Base-by-base conservation (phyloP, 352 stramenopile species). In the Globisporangium carolinianum region DNA sequence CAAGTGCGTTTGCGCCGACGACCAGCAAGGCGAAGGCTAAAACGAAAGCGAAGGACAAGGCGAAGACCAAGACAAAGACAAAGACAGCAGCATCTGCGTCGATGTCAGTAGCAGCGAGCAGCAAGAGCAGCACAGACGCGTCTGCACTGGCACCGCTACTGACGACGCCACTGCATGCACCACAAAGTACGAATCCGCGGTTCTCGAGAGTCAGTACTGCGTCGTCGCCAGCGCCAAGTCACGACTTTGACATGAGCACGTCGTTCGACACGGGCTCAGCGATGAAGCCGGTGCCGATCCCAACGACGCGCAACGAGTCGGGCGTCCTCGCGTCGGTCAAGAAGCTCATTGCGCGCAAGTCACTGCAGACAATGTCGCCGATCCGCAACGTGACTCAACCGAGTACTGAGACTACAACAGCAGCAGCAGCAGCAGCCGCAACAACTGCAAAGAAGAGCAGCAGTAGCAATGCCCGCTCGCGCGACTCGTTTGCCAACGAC, bases 401-500 rank as follows among this genome's bases (percentile, higher is more conserved):
- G 1, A 24, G 24, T 24, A 24, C 24, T 24, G 24, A 24, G 24
- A 24, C 24, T 24, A 24, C 24, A 24, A 24, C 24, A 24, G 2
- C 24, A 47, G 50, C 6, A 47, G 32, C 5, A 50, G 11, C 11
- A n/a, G 32, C 5, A 14, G 18, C 38, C 10, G 38, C 6, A 43
- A 12, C 39, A 12, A 7, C 11, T 43, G 39, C 6, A 7, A 12
- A 7, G 15, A 50, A 42, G 18, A 53, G 35, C 45, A 67, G 3
- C 39, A 43, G 11, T 7, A 7, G 39, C 39, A 43, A 43, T 24
- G 24, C 24, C 24, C 24, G 24, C 24, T 24, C 62, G 47, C 59
- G 64, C 57, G 68, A 81, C 35, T 47, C 48, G 53, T 80, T 73
- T 4, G 78, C 72, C n/a, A 59, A 57, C 2, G 58, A 58, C 14